Base-by-base conservation (phyloP, 371 early-diverging fungal species). In the Syncephalastrum sp. region DNA sequence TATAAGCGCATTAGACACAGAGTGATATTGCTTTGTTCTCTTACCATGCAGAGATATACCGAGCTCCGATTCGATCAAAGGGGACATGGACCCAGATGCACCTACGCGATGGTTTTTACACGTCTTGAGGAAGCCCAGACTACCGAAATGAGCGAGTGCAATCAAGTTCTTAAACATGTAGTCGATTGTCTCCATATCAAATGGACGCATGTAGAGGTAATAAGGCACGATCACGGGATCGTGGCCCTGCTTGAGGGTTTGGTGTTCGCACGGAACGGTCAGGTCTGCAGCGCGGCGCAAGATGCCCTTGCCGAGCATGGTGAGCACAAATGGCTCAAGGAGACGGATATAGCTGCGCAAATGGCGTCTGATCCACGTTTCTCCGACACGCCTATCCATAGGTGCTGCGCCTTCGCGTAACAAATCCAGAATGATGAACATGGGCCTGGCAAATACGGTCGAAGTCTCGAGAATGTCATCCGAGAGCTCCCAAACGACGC, bases 351-450 rank as follows among this genome's bases (percentile, higher is more conserved):
- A 87, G 15, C 82, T 85, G 41, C 73, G 79, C 8, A 86, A 63
- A 66, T 85, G 84, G 48, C 79, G 80, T 38, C 87, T 76, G 47
- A 90, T 74, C 90, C 90, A 91, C 3, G 79, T 81, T 55, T 91
- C 90, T 7, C 87, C 90, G 13, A 83, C 81, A 8, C 89, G 72
- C 25, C 82, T 73, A 50, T 86, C 76, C 7, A 79, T 59, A 0
- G 87, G 81, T 27, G 79, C 76, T 21, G 79, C 64, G 27, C 82
- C 75, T 16, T 75, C 79, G 17, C 79, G 66, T 29, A 91, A 63
- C 27, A 85, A 65, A 62, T 91, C 92, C 33, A 90, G 58, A 59
- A 91, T 78, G 5, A 91, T 38, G 69, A 89, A 88, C 78, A 90
- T 81, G 4, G 88, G 88, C 25, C 89, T 71, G 5, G 88, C 74